These are phyloP conservation scores for Solanum hybrid DNA, from an alignment of 305 asterid genomes.

Conservation along the genomic window DNA sequence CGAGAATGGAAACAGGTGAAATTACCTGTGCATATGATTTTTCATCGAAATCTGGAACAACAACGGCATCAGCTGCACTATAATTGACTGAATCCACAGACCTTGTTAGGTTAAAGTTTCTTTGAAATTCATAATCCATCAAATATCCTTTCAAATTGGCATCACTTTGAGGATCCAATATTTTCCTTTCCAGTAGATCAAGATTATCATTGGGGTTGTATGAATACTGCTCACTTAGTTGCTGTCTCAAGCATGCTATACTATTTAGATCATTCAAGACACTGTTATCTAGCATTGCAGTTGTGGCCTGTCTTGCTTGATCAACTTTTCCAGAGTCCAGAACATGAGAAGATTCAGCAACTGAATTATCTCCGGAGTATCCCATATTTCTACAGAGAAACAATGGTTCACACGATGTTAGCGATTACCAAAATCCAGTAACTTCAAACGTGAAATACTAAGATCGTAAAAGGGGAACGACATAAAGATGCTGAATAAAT, in stretches of 20 bases:
- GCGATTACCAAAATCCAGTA: background rate
- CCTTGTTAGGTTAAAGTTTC: slow-evolving; percentile 47
- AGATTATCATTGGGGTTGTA: slow-evolving; percentile 35
- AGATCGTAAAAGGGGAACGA: background rate
- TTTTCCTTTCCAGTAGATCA: slow-evolving; percentile 34
- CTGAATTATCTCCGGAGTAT: slow-evolving; percentile 29
- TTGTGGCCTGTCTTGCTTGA: slow-evolving; percentile 28
- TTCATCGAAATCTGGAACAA: slow-evolving; percentile 36
- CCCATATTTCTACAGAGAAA: slow-evolving; percentile 37
- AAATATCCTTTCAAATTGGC: slow-evolving; percentile 31
- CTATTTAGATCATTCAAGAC: slow-evolving; percentile 45
- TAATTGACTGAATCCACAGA: slow-evolving; percentile 31
- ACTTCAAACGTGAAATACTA: background rate
- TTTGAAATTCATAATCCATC: slow-evolving; percentile 41
- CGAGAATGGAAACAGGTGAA: background rate
- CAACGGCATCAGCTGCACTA: slow-evolving; percentile 33
- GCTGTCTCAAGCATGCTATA: slow-evolving; percentile 39
- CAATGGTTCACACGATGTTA: background rate
- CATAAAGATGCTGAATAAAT: background rate
- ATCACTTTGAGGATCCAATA: slow-evolving; percentile 38
- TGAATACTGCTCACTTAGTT: slow-evolving; percentile 34
- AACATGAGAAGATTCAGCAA: slow-evolving; percentile 11
- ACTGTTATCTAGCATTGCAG: slow-evolving; percentile 35
- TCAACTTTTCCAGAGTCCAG: slow-evolving; percentile 32
- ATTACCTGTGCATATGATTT: slow-evolving; percentile 52